Evolutionary conservation across 139 green algal species (phyloP), one percentile per base, ranked within the genome.

Genomic region (Pseudopediastrum boryanum): DNA sequence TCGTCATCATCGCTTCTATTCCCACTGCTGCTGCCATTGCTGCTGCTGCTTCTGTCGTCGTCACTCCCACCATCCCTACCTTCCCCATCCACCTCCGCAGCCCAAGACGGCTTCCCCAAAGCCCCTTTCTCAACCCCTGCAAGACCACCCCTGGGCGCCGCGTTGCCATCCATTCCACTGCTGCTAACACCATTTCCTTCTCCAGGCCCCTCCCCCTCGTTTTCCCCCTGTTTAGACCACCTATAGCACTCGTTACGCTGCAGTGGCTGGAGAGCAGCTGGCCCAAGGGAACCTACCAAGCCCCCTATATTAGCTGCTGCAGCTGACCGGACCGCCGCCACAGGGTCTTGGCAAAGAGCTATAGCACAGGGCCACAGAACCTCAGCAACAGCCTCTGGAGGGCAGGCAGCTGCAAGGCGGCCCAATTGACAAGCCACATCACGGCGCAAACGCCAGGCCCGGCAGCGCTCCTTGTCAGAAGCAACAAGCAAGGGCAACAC

Each of bases 361-460:
- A 90, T 71, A 21, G 80, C 83, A 46, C 70, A 51, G 0, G 85
- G 84, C 84, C 88, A 77, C 54, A 90, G 62, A 62, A 62, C 66
- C n/a, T 77, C 67, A 1, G 39, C 51, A 48, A 85, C 36, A 13
- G 62, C 84, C 58, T 85, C 64, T 31, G 62, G 51, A 29, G 51
- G 51, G 35, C 65, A 38, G n/a, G 65, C 76, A 29, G 42, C 59
- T 25, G 76, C 76, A 23, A 82, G 71, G 46, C 41, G 48, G 31
- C 59, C 68, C 56, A 86, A 61, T 77, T 89, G 84, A 43, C 65
- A 44, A 2, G 85, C 85, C 2, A 89, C 27, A 8, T 71, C 69
- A 29, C 78, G 75, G 21, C 85, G 72, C 75, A 81, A 56, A 36
- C 85, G 78, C 85, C 85, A 90, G 12, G 52, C 44, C 44, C 62